These are phyloP conservation scores for Marvania coccoides DNA, from an alignment of 139 green algal genomes.

Conservation along the genomic window DNA sequence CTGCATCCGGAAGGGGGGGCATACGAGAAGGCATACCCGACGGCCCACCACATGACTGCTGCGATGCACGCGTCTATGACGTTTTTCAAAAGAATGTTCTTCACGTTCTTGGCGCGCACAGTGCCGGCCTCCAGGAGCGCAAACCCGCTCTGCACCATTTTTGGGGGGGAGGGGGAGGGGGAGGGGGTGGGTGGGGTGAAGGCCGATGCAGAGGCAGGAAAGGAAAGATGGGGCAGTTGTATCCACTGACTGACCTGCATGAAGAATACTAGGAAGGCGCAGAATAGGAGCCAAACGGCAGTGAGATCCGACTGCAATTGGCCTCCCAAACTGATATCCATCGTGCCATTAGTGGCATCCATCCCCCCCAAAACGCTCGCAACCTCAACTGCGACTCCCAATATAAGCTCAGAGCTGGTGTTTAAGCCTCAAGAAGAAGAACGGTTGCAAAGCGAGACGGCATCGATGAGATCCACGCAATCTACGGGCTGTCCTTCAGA, in stretches of 20 bases:
- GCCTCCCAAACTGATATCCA: too few species aligned
- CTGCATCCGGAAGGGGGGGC: constrained; percentile 16
- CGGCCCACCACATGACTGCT: constrained; percentile 38
- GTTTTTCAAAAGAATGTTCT: constrained; percentile 43
- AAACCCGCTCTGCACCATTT: constrained; percentile 27
- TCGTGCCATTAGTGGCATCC: too few species aligned
- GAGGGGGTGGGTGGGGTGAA: not conserved
- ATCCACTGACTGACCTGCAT: constrained; percentile 13
- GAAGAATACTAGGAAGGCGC: constrained; percentile 43
- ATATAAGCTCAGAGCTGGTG: too few species aligned
- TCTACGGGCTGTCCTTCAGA: too few species aligned
- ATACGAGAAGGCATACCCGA: constrained; percentile 62
- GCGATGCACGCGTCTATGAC: constrained; percentile 11
- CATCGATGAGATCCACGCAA: too few species aligned
- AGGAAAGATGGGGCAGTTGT: not conserved
- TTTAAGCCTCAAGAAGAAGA: too few species aligned
- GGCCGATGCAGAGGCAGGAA: not conserved
- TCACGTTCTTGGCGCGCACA: constrained; percentile 33
- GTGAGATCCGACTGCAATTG: not conserved
- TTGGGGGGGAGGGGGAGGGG: too few species aligned
- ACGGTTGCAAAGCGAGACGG: too few species aligned
- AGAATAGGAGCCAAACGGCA: constrained; percentile 31
- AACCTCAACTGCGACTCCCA: too few species aligned
- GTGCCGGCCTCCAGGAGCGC: constrained; percentile 34
- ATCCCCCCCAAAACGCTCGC: too few species aligned